phyloP scores from a whole-genome alignment of 2,329 filamentous ascomycete genomes.

The Fusarium sp. region DNA sequence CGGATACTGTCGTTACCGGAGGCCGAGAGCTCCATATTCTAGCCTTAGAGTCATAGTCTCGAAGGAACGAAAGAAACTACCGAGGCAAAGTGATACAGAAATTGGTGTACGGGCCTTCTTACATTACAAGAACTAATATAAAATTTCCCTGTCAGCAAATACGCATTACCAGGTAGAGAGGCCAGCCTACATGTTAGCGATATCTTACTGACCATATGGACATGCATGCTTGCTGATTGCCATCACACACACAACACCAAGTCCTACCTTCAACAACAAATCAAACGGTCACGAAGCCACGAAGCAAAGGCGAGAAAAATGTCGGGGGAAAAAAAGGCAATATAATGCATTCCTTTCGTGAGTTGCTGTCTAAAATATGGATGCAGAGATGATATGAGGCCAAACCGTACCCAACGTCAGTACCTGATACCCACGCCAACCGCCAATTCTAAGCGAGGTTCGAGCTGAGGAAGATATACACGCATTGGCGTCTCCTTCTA shows the following conservation, averaged over 20 bases:
- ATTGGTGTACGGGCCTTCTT: neutral
- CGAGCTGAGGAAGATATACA: neutral
- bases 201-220: neutral
- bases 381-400: conserved; percentile 6
- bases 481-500: neutral
- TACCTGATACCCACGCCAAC: neutral
- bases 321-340: neutral
- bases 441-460: neutral
- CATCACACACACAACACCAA: neutral
- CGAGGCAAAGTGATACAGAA: too few relatives aligned
- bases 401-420: conserved; percentile 4
- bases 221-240: neutral
- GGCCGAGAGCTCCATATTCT: neutral
- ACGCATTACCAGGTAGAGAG: neutral
- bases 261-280: neutral
- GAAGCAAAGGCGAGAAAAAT: neutral
- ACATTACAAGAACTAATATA: neutral
- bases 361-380: conserved; percentile 1
- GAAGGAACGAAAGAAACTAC: neutral
- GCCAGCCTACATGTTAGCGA: neutral
- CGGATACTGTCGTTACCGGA: neutral
- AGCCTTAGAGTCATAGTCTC: neutral
- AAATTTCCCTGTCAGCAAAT: neutral
- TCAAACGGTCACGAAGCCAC: neutral
- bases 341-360: neutral